Conservation (phyloP, 202 grass and related monocot species). For the Miscanthus sacchariflorus region DNA sequence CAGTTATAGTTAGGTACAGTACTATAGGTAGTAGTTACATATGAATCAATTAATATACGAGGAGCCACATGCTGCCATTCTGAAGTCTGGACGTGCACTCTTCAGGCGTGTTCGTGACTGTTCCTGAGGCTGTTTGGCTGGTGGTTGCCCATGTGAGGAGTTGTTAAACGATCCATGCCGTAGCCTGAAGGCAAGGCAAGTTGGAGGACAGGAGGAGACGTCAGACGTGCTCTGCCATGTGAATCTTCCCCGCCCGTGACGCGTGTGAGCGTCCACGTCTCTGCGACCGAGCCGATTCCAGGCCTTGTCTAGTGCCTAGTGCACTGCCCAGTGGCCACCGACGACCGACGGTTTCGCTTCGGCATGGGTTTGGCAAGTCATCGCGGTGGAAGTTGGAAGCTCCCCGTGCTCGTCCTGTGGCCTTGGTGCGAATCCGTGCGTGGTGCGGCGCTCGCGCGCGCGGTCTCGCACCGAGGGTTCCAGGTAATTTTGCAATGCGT, state of each 20-base stretch:
- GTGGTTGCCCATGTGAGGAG: neutral
- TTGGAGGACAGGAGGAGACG: neutral
- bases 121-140: no score
- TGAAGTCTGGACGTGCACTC: constrained; percentile 43
- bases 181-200: constrained; percentile 10
- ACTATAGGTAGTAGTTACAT: neutral
- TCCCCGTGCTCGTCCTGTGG: no score
- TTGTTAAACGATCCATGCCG: neutral
- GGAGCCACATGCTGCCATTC: constrained; percentile 45
- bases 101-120: neutral
- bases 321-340: no score
- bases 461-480: no score
- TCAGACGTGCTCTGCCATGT: neutral
- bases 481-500: neutral
- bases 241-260: neutral
- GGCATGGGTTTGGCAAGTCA: neutral
- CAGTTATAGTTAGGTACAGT: constrained; percentile 48
- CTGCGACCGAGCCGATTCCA: neutral
- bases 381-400: no score
- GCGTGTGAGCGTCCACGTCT: neutral
- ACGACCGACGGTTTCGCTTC: neutral
- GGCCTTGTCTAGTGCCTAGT: no score
- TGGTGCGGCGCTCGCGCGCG: no score
- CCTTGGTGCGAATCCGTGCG: no score
- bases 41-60: constrained; percentile 23